A percentile compares a stretch with the other conserved stretches of the same genome.
phyloP scores from a whole-genome alignment of 2,329 filamentous ascomycete species.

The Aspergillus cejpii region DNA sequence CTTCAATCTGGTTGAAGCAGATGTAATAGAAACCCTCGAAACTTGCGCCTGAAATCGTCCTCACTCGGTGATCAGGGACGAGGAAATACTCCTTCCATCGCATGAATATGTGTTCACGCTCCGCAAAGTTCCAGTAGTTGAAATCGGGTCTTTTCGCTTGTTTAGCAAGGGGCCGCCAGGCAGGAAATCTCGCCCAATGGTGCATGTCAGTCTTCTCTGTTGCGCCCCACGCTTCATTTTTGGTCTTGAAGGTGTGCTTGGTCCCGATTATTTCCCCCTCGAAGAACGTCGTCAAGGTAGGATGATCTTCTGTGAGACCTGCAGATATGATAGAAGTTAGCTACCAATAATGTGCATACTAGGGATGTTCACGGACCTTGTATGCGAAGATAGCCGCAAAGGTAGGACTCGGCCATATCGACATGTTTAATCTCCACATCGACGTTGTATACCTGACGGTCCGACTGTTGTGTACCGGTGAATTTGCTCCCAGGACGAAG shows the following conservation, averaged over 20 bases:
- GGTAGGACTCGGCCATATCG: slow-evolving; percentile 84
- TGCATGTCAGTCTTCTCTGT: slow-evolving; percentile 84
- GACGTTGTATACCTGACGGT: slow-evolving; percentile 87
- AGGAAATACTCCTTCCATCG: slow-evolving; percentile 98
- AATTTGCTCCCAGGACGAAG: slow-evolving; percentile 84
- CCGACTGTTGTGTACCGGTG: slow-evolving; percentile 83
- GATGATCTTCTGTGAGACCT: slow-evolving; percentile 93
- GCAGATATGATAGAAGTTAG: slow-evolving; percentile 4
- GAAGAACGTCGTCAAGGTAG: slow-evolving; percentile 96
- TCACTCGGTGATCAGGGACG: slow-evolving; percentile 87
- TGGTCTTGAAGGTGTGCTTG: slow-evolving; percentile 89
- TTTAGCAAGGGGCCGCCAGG: slow-evolving; percentile 70
- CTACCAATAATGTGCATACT: slow-evolving; percentile 7
- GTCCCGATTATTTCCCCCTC: slow-evolving; percentile 95
- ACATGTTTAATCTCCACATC: slow-evolving; percentile 97
- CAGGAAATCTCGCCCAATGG: slow-evolving; percentile 86
- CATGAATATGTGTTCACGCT: slow-evolving; percentile 92
- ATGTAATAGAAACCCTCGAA: slow-evolving; percentile 99
- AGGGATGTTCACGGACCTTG: slow-evolving; percentile 57
- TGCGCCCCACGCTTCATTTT: slow-evolving; percentile 84
- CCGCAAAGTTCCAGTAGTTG: slow-evolving; percentile 61
- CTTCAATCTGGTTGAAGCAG: slow-evolving; percentile 88
- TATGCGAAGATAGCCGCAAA: slow-evolving; percentile 92
- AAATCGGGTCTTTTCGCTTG: slow-evolving; percentile 54
- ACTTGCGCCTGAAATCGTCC: slow-evolving; percentile 85